These are phyloP conservation scores for Clonostachys sp. DNA, from an alignment of 2,329 filamentous ascomycete genomes.

Conservation along the genomic window DNA sequence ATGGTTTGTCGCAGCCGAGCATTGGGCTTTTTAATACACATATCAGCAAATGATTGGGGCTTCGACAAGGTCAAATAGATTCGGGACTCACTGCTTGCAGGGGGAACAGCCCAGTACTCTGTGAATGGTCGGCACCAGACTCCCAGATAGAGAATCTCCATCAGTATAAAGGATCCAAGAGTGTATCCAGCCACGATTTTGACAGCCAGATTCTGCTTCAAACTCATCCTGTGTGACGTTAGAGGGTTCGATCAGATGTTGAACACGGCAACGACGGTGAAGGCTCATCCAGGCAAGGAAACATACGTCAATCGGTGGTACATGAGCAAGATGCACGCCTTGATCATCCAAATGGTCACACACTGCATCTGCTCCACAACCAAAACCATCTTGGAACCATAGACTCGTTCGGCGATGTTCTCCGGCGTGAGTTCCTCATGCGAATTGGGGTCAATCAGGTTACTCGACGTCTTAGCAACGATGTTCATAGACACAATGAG, in stretches of 20 bases:
- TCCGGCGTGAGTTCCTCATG: constrained; percentile 35
- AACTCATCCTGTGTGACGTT: constrained; percentile 27
- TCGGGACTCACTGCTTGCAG: constrained; percentile 33
- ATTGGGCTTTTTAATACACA: constrained; percentile 36
- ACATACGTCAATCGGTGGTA: constrained; percentile 49
- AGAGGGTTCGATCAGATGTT: constrained; percentile 1
- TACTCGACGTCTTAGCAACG: constrained; percentile 49
- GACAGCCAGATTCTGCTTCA: constrained; percentile 40
- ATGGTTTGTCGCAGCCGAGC: constrained; percentile 48
- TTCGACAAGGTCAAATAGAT: background rate
- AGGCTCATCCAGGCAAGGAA: background rate
- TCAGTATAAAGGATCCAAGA: constrained; percentile 36
- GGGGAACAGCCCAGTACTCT: constrained; percentile 54
- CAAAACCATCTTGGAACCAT: constrained; percentile 58
- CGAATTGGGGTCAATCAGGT: constrained; percentile 49
- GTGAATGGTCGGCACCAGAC: constrained; percentile 52
- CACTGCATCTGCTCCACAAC: constrained; percentile 60
- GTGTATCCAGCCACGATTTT: constrained; percentile 44
- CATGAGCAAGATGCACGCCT: constrained; percentile 52
- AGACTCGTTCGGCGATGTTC: constrained; percentile 31
- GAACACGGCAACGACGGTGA: background rate
- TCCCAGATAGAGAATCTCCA: constrained; percentile 37
- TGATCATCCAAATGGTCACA: constrained; percentile 51
- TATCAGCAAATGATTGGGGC: constrained; percentile 4
- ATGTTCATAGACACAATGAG: constrained; percentile 52